Evolutionary conservation across 306 rosid species (phyloP).

Genomic region (Vigna angularis): DNA sequence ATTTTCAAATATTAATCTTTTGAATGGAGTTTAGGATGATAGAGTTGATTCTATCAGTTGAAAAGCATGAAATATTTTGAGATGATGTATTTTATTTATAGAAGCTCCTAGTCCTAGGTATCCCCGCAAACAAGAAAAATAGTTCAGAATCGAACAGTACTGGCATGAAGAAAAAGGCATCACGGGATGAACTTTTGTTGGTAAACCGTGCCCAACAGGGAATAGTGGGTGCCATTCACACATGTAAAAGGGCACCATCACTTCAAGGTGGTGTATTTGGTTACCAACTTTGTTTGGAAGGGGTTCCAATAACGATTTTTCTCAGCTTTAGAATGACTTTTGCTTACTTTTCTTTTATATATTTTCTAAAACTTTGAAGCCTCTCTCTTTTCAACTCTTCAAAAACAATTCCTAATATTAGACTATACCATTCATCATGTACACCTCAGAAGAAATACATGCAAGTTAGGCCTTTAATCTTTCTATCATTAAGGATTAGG

Average conservation of each 20-base stretch:
- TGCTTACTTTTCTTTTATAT: not conserved
- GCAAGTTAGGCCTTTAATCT: constrained; percentile 35
- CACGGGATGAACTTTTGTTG: constrained; percentile 37
- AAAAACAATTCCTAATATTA: constrained; percentile 24
- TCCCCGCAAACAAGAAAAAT: not conserved
- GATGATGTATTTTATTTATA: not conserved
- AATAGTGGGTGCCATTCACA: constrained; percentile 38
- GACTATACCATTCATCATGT: not conserved
- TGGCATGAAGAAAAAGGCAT: constrained; percentile 34
- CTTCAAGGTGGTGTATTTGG: constrained; percentile 37
- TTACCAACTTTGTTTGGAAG: constrained; percentile 46
- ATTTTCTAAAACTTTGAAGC: constrained; percentile 4
- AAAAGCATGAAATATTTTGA: not conserved
- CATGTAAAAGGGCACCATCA: constrained; percentile 21
- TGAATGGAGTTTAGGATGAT: no score
- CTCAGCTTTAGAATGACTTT: constrained; percentile 19
- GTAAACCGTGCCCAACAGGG: constrained; percentile 22
- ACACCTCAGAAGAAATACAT: no score
- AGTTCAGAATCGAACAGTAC: constrained; percentile 34
- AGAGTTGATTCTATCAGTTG: not conserved
- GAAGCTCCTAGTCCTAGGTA: not conserved
- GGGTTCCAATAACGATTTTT: constrained; percentile 15
- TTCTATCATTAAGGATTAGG: constrained; percentile 47
- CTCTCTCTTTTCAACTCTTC: not conserved
- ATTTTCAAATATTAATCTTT: no score